Base-by-base conservation (phyloP, 2,329 filamentous ascomycete species). In the Rhinocladiella mackenziei region DNA sequence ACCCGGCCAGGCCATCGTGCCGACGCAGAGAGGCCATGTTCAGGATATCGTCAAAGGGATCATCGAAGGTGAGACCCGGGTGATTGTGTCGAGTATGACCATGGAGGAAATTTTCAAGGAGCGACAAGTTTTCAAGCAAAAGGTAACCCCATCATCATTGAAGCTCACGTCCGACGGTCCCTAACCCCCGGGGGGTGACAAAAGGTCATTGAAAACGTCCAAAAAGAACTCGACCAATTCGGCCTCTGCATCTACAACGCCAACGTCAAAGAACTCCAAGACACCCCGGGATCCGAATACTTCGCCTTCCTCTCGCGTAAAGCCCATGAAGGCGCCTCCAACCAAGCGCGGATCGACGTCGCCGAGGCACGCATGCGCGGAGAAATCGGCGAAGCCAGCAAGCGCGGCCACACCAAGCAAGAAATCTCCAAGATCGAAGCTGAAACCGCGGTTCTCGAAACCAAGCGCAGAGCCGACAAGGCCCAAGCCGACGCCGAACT, bases 81-180 rank as follows among this genome's bases (percentile, higher is more conserved):
- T 87, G 4, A 80, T 94, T 40, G 85, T 94, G 30, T 86, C 82
- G 0, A 83, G 80, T 56, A 91, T 94, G 85, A 89, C 86, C n/a
- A 91, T 92, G 84, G 86, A 91, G 62, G 86, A 92, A 65, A 85
- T 94, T 47, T 89, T 89, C 65, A 83, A 81, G 48, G 82, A 86
- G 65, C 74, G 85, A 23, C 81, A 86, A 55, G 71, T 84, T 31
- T 89, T 89, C 72, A 87, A 91, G 70, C 77, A 75, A 55, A 81
- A 84, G 54, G 74, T 78, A 54, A 69, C 35, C 53, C 15, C 45
- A 56, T n/a, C n/a, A n/a, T n/a, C n/a, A n/a, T n/a, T n/a, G n/a
- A n/a, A n/a, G n/a, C n/a, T n/a, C n/a, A n/a, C n/a, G n/a, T n/a
- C n/a, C n/a, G n/a, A n/a, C n/a, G n/a, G n/a, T n/a, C n/a, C n/a